phyloP scores from a whole-genome alignment of 805 yeast species.

The Zygosaccharomyces bisporus region DNA sequence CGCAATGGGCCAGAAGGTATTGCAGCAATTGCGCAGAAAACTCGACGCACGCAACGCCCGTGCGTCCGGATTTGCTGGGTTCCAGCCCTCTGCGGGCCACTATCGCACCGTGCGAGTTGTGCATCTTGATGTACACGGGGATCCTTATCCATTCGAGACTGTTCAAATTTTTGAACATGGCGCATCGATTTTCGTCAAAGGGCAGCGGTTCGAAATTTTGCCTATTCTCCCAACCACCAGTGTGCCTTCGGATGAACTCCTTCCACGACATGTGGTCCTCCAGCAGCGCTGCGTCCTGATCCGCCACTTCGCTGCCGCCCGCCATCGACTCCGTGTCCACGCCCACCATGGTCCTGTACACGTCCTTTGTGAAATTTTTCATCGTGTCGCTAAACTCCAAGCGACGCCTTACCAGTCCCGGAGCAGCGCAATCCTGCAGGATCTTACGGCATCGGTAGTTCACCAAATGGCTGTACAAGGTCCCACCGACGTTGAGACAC shows the following conservation, averaged over 20 bases:
- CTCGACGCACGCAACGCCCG: constrained; percentile 30
- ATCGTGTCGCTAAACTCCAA: constrained; percentile 27
- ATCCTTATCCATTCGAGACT: constrained; percentile 70
- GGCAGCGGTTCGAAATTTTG: constrained; percentile 28
- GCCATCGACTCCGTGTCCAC: constrained; percentile 15
- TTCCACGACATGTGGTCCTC: constrained; percentile 23
- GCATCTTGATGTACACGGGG: constrained; percentile 63
- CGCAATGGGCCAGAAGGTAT: constrained; percentile 18
- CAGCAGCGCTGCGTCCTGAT: constrained; percentile 2
- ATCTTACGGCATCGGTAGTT: constrained; percentile 27
- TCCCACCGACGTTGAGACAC: constrained; percentile 28
- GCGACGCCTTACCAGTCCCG: constrained; percentile 21
- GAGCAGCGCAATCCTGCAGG: constrained; percentile 23
- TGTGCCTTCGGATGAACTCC: constrained; percentile 28
- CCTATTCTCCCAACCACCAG: constrained; percentile 19
- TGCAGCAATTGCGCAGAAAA: constrained; percentile 28
- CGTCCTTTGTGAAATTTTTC: constrained; percentile 23
- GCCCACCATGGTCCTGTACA: constrained; percentile 25
- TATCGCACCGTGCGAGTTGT: constrained; percentile 85
- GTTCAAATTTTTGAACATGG: constrained; percentile 55
- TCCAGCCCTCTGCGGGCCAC: constrained; percentile 67
- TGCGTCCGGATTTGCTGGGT: constrained; percentile 26
- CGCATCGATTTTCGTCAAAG: constrained; percentile 37
- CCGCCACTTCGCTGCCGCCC: constrained; percentile 11
- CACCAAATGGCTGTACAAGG: constrained; percentile 30